A percentile compares a stretch with the other conserved stretches of the same genome.
phyloP scores from a whole-genome alignment of 768 basidiomycete species.

The Pisolithus albus region DNA sequence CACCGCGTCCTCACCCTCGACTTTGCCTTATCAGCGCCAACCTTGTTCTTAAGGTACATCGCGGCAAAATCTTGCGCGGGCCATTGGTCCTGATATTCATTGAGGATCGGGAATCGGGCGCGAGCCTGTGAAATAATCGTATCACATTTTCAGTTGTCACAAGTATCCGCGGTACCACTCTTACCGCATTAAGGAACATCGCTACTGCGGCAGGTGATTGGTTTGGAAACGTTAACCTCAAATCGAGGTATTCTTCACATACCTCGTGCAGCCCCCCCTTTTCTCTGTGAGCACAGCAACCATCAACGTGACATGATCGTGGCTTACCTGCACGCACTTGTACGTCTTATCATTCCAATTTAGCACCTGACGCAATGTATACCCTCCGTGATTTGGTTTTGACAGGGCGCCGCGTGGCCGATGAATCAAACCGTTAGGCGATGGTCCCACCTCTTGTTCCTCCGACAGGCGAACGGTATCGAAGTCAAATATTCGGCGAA shows the following conservation, averaged over 20 bases:
- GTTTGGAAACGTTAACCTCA: background rate
- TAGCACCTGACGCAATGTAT: background rate
- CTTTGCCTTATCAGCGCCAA: background rate
- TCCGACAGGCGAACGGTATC: background rate
- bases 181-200: background rate
- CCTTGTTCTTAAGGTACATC: background rate
- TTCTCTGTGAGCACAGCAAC: background rate
- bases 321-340: background rate
- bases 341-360: background rate
- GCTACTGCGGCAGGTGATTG: background rate
- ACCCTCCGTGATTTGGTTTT: background rate
- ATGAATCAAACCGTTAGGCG: background rate
- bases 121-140: background rate
- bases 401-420: background rate
- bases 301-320: background rate
- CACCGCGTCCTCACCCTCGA: too few relatives aligned
- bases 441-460: background rate
- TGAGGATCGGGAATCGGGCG: background rate
- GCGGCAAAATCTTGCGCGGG: background rate
- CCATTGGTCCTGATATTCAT: background rate
- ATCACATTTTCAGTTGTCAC: background rate
- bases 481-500: background rate
- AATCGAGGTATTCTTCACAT: background rate
- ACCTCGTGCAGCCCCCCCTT: background rate
- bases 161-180: background rate